Evolutionary conservation across 2,329 filamentous ascomycete species (phyloP).

Genomic region (Neofusicoccum sp.): DNA sequence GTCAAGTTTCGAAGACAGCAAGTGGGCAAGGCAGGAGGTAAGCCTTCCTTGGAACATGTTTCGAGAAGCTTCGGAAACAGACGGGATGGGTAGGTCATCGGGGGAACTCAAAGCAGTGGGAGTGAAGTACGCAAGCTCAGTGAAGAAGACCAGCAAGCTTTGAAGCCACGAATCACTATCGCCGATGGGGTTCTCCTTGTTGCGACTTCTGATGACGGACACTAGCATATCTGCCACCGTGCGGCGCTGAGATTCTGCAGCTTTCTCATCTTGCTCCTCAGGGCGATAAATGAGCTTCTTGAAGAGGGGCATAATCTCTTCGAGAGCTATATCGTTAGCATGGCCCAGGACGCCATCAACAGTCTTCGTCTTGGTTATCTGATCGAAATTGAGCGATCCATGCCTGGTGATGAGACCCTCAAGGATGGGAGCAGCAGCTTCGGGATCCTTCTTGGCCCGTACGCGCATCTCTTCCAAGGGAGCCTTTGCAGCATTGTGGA

Average conservation of each 20-base stretch:
- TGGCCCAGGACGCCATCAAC: slow-evolving; percentile 70
- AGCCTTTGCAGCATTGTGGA: slow-evolving; percentile 76
- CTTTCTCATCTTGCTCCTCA: slow-evolving; percentile 44
- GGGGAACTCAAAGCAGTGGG: slow-evolving; percentile 34
- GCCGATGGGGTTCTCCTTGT: slow-evolving; percentile 31
- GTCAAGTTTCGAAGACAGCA: slow-evolving; percentile 43
- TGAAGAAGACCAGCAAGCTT: slow-evolving; percentile 45
- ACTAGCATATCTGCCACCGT: slow-evolving; percentile 54
- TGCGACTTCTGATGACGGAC: slow-evolving; percentile 47
- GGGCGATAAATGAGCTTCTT: slow-evolving; percentile 47
- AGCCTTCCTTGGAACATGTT: slow-evolving; percentile 55
- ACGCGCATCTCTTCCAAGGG: slow-evolving; percentile 69
- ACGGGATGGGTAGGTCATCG: slow-evolving; percentile 41
- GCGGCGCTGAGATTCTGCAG: slow-evolving; percentile 47
- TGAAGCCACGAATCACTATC: slow-evolving; percentile 44
- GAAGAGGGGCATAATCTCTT: slow-evolving; percentile 55
- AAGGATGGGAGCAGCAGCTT: slow-evolving; percentile 60
- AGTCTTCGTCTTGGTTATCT: slow-evolving; percentile 80
- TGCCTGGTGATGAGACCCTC: slow-evolving; percentile 66
- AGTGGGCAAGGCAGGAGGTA: slow-evolving; percentile 53
- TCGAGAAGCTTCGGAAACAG: slow-evolving; percentile 48
- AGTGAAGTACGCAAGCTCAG: slow-evolving; percentile 52
- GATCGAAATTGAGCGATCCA: slow-evolving; percentile 78
- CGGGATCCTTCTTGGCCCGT: slow-evolving; percentile 61
- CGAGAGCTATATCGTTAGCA: slow-evolving; percentile 51